Evolutionary conservation across 805 yeast species (phyloP), one percentile per base, ranked within the genome.

Genomic region (Hanseniaspora clermontiae): DNA sequence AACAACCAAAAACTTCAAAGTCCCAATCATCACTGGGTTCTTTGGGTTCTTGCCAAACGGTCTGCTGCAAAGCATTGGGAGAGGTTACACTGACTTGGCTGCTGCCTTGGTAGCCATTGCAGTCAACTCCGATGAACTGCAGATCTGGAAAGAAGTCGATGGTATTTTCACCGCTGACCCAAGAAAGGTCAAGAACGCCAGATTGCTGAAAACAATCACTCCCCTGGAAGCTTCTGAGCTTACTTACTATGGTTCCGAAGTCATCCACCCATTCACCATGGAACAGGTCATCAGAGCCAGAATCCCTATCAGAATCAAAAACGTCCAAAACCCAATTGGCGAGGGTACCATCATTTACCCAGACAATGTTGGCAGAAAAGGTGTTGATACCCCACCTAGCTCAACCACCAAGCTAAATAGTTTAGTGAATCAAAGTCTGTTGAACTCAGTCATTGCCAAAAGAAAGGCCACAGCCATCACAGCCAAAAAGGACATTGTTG

Each of bases 131-230:
- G 95, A 88, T 47, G 98, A 93, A 71, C 76, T 93, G 60, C 98
- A 93, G 72, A 87, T 93, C 51, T 93, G 98, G 98, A 93, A 93
- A 65, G 98, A 93, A 73, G 98, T 93, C 53, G 98, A 93, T 68
- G 98, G 98, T 64, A 93, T 93, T 42, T 93, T 93, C 74, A 90
- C 97, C 0, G 98, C 98, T 2, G 98, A 93, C 68, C 98, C 98
- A 43, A 77, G 98, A 59, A 93, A 93, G 64, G 97, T 93, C 32
- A 84, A 89, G 39, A 81, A 80, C 57, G 98, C 98, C 3, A 77
- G 95, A 63, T 74, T 91, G 52, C 75, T 93, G 61, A 79, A 81
- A 58, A 80, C 88, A 54, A 96, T 93, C 60, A 93, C 97, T 0
- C 98, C 98, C 4, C 97, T 93, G 67, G 98, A 93, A 73, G 98